These are phyloP conservation scores for Colletotrichum sp. DNA, from an alignment of 2,329 filamentous ascomycete species.

Conservation along the genomic window DNA sequence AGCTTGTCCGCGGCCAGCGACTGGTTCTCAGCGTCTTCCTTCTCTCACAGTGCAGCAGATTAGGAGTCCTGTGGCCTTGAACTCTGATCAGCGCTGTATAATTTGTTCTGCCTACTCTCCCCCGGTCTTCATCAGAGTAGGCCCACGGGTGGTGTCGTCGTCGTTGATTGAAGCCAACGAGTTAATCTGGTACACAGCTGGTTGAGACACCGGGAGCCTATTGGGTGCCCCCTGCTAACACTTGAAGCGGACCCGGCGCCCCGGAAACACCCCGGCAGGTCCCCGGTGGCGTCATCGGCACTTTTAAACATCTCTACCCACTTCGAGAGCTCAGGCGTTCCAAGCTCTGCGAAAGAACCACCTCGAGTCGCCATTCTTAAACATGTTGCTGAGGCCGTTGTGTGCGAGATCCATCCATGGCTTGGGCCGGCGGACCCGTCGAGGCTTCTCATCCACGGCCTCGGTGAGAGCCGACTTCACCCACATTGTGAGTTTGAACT, in stretches of 20 bases:
- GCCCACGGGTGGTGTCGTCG: background rate
- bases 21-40: background rate
- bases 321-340: background rate
- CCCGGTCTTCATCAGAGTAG: background rate
- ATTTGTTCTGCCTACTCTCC: background rate
- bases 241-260: background rate
- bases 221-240: background rate
- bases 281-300: slow-evolving; percentile 8
- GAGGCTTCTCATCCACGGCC: slow-evolving; percentile 40
- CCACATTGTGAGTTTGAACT: slow-evolving; percentile 41
- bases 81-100: background rate
- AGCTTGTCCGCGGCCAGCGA: background rate
- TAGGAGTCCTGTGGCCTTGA: background rate
- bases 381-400: background rate
- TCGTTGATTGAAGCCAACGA: background rate
- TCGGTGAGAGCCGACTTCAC: slow-evolving; percentile 45
- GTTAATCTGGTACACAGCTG: background rate
- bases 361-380: background rate
- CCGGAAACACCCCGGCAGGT: background rate
- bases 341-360: background rate
- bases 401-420: background rate
- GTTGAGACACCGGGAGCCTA: background rate
- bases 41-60: background rate
- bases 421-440: background rate
- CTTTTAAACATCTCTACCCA: background rate